Evolutionary conservation across 306 rosid species (phyloP), one percentile per base, ranked within the genome.

Genomic region (Quercus dentata): DNA sequence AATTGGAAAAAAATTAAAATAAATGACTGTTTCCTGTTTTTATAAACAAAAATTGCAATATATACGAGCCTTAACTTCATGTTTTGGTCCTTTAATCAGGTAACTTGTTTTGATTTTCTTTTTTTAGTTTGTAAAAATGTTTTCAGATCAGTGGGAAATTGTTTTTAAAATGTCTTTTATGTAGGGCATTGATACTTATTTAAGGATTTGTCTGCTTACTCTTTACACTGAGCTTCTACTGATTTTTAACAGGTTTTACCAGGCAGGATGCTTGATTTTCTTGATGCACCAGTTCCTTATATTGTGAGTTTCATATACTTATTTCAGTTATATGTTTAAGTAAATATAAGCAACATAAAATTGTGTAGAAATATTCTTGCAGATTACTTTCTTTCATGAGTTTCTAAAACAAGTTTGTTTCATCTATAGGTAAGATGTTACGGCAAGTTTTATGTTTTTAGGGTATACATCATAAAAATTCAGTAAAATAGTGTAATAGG

Each of bases 241-340:
- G 65, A 81, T 74, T 74, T 85, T 81, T 76, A 12, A 61, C 90
- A 95, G 99, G 89, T 93, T 81, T 87, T 95, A 80, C 99, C 99
- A 6, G 89, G 79, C 64, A 85, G 27, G 72, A 95, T 95, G 94
- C 75, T 88, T 75, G 99, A 95, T 79, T 93, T 95, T 89, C 94
- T 95, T 76, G 99, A 93, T 73, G 99, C 98, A 38, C 99, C 99
- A 71, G 97, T 95, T 83, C 99, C 99, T 59, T 95, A 87, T 75
- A 90, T 95, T 77, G 99, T 95, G 86, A 91, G 99, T 83, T 74
- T 74, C 56, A 62, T n/a, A 18, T 51, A 62, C 18, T 62, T 41
- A 41, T 41, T 41, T 41, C 46, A 41, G 11, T 41, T 8, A 41
- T 14, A 52, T 65, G 11, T 30, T 18, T 41, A 41, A 33, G n/a